phyloP scores from a whole-genome alignment of 2,329 filamentous ascomycete genomes.

The Microcyclospora tardicrescens region DNA sequence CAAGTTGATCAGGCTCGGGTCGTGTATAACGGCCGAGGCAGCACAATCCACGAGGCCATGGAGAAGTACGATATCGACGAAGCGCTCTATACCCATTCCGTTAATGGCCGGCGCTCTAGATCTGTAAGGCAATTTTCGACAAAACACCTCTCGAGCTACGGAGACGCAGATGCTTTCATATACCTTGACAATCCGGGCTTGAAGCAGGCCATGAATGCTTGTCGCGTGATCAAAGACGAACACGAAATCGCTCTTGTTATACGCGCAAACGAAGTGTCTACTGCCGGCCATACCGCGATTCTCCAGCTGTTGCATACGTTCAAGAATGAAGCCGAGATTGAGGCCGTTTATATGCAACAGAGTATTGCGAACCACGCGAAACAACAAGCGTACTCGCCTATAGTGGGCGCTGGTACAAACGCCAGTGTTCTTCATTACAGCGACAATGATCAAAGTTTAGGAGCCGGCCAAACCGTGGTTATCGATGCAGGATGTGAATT shows the following conservation, averaged over 20 bases:
- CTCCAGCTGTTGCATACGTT: constrained; percentile 50
- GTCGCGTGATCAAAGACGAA: constrained; percentile 70
- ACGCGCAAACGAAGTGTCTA: constrained; percentile 67
- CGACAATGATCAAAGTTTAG: constrained; percentile 61
- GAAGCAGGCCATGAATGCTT: constrained; percentile 59
- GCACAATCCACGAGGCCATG: constrained; percentile 62
- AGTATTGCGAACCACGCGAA: constrained; percentile 64
- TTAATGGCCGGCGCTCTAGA: not conserved
- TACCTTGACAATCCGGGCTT: not conserved
- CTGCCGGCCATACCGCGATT: constrained; percentile 61
- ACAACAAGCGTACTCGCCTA: constrained; percentile 74
- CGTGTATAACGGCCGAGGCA: constrained; percentile 83
- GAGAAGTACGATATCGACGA: constrained; percentile 67
- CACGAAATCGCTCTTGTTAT: constrained; percentile 76
- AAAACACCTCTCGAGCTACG: not conserved
- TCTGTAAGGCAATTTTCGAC: not conserved
- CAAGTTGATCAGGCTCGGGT: constrained; percentile 77
- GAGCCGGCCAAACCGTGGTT: constrained; percentile 59
- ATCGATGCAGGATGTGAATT: constrained; percentile 84
- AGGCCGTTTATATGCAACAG: constrained; percentile 60
- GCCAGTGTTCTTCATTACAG: constrained; percentile 79
- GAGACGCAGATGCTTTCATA: not conserved
- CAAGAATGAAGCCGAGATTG: constrained; percentile 68
- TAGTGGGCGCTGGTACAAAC: constrained; percentile 72
- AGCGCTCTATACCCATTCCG: constrained; percentile 38